phyloP scores from a whole-genome alignment of 2,329 filamentous ascomycete genomes.

The Ophiostoma ulmi region DNA sequence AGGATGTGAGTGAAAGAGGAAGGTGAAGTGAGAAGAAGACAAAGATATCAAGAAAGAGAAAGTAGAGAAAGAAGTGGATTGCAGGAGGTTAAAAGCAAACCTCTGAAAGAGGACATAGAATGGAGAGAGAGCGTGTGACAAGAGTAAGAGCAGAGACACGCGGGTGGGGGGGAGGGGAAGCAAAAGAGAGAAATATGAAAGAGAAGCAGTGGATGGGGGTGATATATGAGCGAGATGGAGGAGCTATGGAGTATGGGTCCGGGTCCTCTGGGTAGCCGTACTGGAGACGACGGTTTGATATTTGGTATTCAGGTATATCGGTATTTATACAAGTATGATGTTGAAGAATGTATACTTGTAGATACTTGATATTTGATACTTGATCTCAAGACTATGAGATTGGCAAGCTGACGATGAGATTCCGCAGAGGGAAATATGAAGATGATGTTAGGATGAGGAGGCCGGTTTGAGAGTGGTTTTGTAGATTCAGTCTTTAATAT shows the following conservation, averaged over 20 bases:
- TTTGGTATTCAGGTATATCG: neutral
- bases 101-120: conserved; percentile 15
- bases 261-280: neutral
- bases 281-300: neutral
- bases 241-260: conserved; percentile 14
- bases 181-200: conserved; percentile 3
- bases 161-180: conserved; percentile 1
- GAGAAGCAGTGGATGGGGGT: conserved; percentile 9
- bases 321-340: neutral
- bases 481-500: conserved; percentile 28
- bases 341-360: neutral
- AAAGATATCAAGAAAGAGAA: neutral
- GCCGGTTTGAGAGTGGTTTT: neutral
- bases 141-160: neutral
- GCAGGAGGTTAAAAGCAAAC: neutral
- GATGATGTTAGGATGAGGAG: neutral
- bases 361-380: neutral
- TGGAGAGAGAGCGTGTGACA: conserved; percentile 5
- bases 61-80: conserved; percentile 6
- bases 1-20: conserved; percentile 28
- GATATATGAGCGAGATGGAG: conserved; percentile 10
- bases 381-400: neutral
- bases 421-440: neutral
- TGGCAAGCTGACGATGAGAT: neutral
- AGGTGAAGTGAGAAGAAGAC: conserved; percentile 30